Conservation (phyloP, 2,329 filamentous ascomycete genomes). For the Fragosphaeria purpurea region DNA sequence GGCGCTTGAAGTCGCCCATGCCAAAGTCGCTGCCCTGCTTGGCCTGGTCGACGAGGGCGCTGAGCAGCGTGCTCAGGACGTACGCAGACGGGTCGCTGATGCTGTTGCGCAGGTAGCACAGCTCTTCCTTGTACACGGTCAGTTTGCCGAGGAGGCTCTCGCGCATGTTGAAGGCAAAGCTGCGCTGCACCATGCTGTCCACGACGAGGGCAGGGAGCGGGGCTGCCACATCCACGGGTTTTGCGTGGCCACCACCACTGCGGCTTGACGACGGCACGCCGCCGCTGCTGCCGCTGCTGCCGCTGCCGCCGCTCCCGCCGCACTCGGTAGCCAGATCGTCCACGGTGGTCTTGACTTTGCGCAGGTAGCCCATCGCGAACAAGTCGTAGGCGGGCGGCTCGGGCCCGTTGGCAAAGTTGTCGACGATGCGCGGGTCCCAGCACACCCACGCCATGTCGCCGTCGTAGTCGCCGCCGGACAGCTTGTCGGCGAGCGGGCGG, state of each 20-base stretch:
- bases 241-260: too few species aligned
- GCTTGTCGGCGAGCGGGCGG: conserved; percentile 54
- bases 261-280: not conserved
- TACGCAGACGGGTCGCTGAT: conserved; percentile 36
- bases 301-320: conserved; percentile 16
- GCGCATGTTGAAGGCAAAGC: conserved; percentile 49
- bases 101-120: conserved; percentile 48
- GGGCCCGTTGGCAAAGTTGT: conserved; percentile 54
- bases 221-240: too few species aligned
- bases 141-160: conserved; percentile 50
- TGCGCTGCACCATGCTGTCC: conserved; percentile 37
- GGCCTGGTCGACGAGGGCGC: conserved; percentile 45
- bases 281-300: not conserved
- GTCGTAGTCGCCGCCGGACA: conserved; percentile 75
- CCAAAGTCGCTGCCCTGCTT: conserved; percentile 46
- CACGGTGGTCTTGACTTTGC: conserved; percentile 37
- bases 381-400: conserved; percentile 36
- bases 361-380: conserved; percentile 37
- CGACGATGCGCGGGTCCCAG: conserved; percentile 58
- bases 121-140: conserved; percentile 53
- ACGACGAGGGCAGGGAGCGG: too few species aligned
- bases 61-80: conserved; percentile 40
- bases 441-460: conserved; percentile 71
- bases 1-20: conserved; percentile 26
- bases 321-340: conserved; percentile 34